A percentile compares a stretch with the other conserved stretches of the same genome.
Evolutionary conservation across 2,329 filamentous ascomycete genomes (phyloP).

Genomic region (Penicillium griseofulvum): DNA sequence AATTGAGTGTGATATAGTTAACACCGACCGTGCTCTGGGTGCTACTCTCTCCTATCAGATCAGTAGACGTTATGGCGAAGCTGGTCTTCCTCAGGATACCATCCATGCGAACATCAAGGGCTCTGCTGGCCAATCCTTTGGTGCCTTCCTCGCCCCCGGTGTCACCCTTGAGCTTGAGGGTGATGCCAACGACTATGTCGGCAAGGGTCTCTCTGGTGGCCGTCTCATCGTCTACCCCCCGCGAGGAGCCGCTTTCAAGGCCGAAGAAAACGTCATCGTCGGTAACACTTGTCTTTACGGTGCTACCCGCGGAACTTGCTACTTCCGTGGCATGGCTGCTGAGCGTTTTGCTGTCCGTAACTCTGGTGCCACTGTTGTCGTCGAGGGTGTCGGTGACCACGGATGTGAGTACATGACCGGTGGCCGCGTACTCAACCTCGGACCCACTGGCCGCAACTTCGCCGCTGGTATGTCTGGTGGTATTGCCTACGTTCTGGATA

Average conservation of each 20-base stretch:
- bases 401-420: constrained; percentile 99
- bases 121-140: constrained; percentile 94
- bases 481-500: constrained; percentile 91
- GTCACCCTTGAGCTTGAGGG: constrained; percentile 93
- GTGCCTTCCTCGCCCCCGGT: constrained; percentile 88
- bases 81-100: constrained; percentile 84
- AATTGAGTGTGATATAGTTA: constrained; percentile 94
- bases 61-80: constrained; percentile 86
- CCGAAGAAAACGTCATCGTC: constrained; percentile 90
- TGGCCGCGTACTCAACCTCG: constrained; percentile 82
- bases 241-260: constrained; percentile 85
- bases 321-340: constrained; percentile 94
- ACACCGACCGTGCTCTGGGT: constrained; percentile 91
- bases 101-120: constrained; percentile 96
- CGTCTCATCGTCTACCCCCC: constrained; percentile 91
- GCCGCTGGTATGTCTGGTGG: constrained; percentile 98
- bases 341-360: constrained; percentile 97
- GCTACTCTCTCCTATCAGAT: constrained; percentile 95
- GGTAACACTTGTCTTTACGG: constrained; percentile 96
- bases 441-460: constrained; percentile 91
- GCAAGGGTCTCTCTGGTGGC: constrained; percentile 91
- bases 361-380: constrained; percentile 91
- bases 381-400: constrained; percentile 94
- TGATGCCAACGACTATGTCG: constrained; percentile 94
- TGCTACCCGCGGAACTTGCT: constrained; percentile 84